A percentile compares a stretch with the other conserved stretches of the same genome.
Conservation (phyloP, 1,284 basidiomycete genomes). For the Ceratobasidium sp. region DNA sequence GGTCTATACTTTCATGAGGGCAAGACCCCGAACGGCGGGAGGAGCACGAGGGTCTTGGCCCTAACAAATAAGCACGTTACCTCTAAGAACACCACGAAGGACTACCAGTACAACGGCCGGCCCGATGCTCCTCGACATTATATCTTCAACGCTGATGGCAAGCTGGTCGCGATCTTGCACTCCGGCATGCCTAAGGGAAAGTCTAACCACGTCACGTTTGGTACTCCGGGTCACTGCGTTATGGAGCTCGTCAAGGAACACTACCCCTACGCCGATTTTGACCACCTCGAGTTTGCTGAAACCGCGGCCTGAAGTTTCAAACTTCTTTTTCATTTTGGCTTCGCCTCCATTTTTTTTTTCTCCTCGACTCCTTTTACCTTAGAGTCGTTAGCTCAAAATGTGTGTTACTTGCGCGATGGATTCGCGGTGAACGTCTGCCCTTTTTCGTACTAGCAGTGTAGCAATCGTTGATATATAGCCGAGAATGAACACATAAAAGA, state of each 20-base stretch:
- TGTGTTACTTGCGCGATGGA: conserved; percentile 1
- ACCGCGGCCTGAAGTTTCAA: not conserved
- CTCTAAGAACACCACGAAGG: conserved; percentile 54
- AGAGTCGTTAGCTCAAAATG: conserved; percentile 3
- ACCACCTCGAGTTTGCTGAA: conserved; percentile 22
- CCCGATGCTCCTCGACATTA: conserved; percentile 20
- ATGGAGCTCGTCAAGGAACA: conserved; percentile 54
- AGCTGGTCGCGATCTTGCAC: conserved; percentile 55
- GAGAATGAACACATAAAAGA: too few species aligned
- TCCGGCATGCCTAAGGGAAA: conserved; percentile 58
- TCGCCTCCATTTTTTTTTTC: conserved; percentile 25
- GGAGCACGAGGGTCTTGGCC: conserved; percentile 58
- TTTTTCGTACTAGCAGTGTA: conserved; percentile 5
- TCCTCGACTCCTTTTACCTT: conserved; percentile 19
- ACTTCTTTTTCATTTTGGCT: not conserved
- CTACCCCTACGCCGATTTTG: conserved; percentile 52
- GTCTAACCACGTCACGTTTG: conserved; percentile 58
- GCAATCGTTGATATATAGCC: too few species aligned
- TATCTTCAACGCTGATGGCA: conserved; percentile 55
- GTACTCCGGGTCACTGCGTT: conserved; percentile 57
- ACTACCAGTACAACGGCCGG: conserved; percentile 54
- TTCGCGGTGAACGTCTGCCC: conserved; percentile 16
- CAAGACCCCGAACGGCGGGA: conserved; percentile 48
- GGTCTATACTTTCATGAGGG: conserved; percentile 34
- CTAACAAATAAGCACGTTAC: conserved; percentile 61